phyloP scores from a whole-genome alignment of 2,329 filamentous ascomycete genomes.

The Shiraia sp. region DNA sequence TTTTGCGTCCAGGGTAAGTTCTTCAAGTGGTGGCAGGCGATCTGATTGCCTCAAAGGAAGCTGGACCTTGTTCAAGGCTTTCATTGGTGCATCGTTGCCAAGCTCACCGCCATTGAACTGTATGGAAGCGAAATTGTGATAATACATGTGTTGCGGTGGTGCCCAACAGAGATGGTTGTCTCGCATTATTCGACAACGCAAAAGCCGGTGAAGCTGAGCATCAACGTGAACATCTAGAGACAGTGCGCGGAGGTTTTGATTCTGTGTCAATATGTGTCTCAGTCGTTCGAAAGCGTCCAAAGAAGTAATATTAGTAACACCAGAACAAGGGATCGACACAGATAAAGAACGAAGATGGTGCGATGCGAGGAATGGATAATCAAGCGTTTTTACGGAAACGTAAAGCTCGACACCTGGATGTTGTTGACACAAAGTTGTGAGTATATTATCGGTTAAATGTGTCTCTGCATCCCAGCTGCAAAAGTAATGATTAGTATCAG shows the following conservation, averaged over 20 bases:
- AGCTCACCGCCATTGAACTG: not conserved
- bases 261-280: slow-evolving; percentile 11
- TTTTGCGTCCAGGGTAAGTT: slow-evolving; percentile 10
- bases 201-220: not conserved
- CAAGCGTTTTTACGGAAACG: slow-evolving; percentile 6
- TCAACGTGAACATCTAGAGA: slow-evolving; percentile 12
- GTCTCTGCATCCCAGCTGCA: slow-evolving; percentile 16
- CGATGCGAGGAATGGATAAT: slow-evolving; percentile 5
- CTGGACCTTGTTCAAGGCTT: slow-evolving; percentile 4
- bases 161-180: not conserved
- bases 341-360: slow-evolving; percentile 12
- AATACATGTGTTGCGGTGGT: not conserved
- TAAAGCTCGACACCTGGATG: slow-evolving; percentile 10
- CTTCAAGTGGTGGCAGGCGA: slow-evolving; percentile 10
- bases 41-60: slow-evolving; percentile 13
- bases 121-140: not conserved
- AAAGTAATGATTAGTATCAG: not conserved
- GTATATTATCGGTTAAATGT: slow-evolving; percentile 7
- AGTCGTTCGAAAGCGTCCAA: slow-evolving; percentile 8
- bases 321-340: slow-evolving; percentile 9
- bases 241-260: slow-evolving; percentile 10
- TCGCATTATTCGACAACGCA: not conserved
- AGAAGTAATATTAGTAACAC: not conserved
- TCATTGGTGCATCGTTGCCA: too few relatives aligned
- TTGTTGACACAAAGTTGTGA: slow-evolving; percentile 7